Percentiles rank a stretch among this genome's conserved stretches.
These are phyloP conservation scores for Daldinia loculata DNA, from an alignment of 495 filamentous ascomycete species.

Conservation along the genomic window DNA sequence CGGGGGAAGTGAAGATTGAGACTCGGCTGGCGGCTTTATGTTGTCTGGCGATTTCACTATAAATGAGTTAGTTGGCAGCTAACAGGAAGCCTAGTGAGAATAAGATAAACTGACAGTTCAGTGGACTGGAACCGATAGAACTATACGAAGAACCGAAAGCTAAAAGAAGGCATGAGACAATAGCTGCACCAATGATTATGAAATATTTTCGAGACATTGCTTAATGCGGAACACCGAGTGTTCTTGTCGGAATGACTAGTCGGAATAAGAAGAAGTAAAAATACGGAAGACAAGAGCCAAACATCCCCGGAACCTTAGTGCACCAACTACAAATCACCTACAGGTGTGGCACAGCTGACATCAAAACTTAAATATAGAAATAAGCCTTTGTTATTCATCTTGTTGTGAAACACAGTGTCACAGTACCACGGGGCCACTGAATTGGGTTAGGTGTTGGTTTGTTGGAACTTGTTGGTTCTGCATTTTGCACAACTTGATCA, in stretches of 20 bases:
- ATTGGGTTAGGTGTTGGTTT: too few relatives aligned
- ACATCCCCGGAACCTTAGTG: neutral
- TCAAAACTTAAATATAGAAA: neutral
- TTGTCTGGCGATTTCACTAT: neutral
- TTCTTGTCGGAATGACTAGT: neutral
- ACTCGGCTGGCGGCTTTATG: neutral
- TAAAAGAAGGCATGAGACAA: conserved; percentile 1
- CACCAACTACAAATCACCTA: neutral
- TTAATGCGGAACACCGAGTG: neutral
- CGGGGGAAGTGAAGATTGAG: neutral
- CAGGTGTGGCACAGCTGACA: neutral
- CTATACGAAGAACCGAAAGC: conserved; percentile 2
- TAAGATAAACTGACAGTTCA: neutral
- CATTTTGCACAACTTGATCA: too few relatives aligned
- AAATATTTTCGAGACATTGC: conserved; percentile 14
- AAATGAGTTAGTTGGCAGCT: neutral
- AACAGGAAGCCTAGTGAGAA: neutral
- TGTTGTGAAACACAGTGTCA: too few relatives aligned
- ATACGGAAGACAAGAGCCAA: neutral
- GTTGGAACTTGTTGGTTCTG: too few relatives aligned
- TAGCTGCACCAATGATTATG: neutral
- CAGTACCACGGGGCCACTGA: too few relatives aligned
- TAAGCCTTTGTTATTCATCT: neutral
- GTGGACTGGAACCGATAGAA: neutral
- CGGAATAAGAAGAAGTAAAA: neutral